Base-by-base conservation (phyloP, 768 basidiomycete genomes). In the Termitomyces sp. region DNA sequence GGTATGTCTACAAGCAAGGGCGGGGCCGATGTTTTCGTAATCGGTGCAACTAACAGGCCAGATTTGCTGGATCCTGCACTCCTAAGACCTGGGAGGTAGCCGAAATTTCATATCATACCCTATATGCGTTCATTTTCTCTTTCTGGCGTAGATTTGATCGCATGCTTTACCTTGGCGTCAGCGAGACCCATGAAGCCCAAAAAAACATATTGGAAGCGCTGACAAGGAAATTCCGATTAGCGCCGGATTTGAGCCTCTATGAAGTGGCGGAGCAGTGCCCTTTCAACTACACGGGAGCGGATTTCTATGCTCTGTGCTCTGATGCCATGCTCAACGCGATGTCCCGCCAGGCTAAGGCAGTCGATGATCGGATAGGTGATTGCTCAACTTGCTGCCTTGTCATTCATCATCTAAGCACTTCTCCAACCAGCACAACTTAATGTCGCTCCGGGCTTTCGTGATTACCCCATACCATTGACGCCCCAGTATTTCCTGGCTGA, bases 291-390 rank as follows among this genome's bases (percentile, higher is more conserved):
- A 98, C 97, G 2, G 97, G 97, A 43, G 97, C 97, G 41, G 97
- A 99, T 68, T 94, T 98, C 60, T 98, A 99, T 74, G 97, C 97
- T 0, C 75, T 99, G 9, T 98, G 97, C 70, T 90, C 94, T 5
- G 96, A 99, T 70, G 95, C 97, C 1, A 85, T 99, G 80, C 77
- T 99, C 55, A 90, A 91, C 68, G 93, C 97, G 10, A 96, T 99
- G 86, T 86, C 92, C 21, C 76, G 90, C 37, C 93, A 88, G 61
- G 95, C 97, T 0, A 80, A 82, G 58, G 81, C 80, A 49, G 73
- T 98, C 14, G 96, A 98, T 58, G 67, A 65, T 7, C 85, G 81
- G 63, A 88, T 98, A 47, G 83, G 89, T 87, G 63, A 48, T 79
- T 57, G 12, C 42, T 54, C 16, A 49, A 58, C 2, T 55, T 40